Percentiles rank a stretch among this genome's conserved stretches.
phyloP scores from a whole-genome alignment of 2,329 filamentous ascomycete genomes.

The Cordyceps fumosorosea region DNA sequence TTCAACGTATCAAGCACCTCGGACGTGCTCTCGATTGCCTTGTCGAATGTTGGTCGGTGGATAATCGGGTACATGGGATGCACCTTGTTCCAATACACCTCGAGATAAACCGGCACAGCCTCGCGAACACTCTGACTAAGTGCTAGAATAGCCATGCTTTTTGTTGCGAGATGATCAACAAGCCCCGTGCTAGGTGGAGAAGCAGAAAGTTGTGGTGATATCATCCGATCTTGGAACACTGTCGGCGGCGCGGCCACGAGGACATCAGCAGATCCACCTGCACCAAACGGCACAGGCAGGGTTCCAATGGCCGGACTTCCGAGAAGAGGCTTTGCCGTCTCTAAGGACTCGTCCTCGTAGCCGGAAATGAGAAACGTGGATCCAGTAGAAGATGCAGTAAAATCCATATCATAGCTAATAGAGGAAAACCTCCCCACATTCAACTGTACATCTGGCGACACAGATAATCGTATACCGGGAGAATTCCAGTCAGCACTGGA shows the following conservation, averaged over 20 bases:
- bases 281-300: slow-evolving; percentile 40
- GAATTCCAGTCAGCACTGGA: slow-evolving; percentile 27
- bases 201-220: neutral
- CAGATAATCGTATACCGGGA: neutral
- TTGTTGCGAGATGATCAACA: neutral
- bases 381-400: neutral
- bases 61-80: slow-evolving; percentile 44
- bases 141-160: slow-evolving; percentile 14
- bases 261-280: slow-evolving; percentile 42
- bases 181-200: neutral
- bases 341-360: slow-evolving; percentile 29
- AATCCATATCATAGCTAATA: neutral
- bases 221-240: slow-evolving; percentile 24
- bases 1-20: slow-evolving; percentile 38
- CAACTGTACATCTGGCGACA: neutral
- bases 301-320: slow-evolving; percentile 39
- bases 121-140: slow-evolving; percentile 34
- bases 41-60: slow-evolving; percentile 40
- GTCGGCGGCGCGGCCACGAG: slow-evolving; percentile 40
- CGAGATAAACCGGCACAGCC: slow-evolving; percentile 43
- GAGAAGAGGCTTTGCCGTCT: slow-evolving; percentile 31
- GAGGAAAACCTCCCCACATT: neutral
- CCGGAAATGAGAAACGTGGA: slow-evolving; percentile 24
- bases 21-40: slow-evolving; percentile 21
- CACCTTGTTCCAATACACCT: slow-evolving; percentile 48